These are phyloP conservation scores for Suillus hirtellus DNA, from an alignment of 768 basidiomycete species.

Conservation along the genomic window DNA sequence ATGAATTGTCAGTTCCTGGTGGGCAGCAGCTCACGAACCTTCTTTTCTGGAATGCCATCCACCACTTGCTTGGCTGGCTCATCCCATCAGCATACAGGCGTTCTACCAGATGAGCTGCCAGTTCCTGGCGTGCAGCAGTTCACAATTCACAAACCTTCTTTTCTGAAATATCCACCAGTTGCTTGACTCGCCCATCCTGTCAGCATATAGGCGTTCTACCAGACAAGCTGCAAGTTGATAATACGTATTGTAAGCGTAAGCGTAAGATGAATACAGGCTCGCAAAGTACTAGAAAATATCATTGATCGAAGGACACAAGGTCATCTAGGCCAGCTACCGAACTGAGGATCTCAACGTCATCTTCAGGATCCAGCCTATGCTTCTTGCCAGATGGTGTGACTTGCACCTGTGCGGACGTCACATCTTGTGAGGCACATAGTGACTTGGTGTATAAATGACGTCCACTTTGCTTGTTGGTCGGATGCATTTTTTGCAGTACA, in stretches of 20 bases:
- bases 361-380: not conserved
- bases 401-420: not conserved
- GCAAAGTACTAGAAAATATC: too few species aligned
- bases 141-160: too few species aligned
- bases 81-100: constrained; percentile 90
- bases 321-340: too few species aligned
- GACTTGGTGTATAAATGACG: not conserved
- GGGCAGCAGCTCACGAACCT: constrained; percentile 79
- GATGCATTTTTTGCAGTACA: not conserved
- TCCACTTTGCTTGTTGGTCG: not conserved
- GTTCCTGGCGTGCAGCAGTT: constrained; percentile 50
- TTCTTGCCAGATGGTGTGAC: not conserved
- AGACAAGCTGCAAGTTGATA: too few species aligned
- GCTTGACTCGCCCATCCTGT: too few species aligned
- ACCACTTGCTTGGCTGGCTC: constrained; percentile 98
- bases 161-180: too few species aligned
- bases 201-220: too few species aligned
- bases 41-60: constrained; percentile 99
- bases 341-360: too few species aligned
- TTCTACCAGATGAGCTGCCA: constrained; percentile 85
- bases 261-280: too few species aligned
- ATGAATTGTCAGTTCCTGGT: constrained; percentile 83
- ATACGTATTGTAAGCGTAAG: too few species aligned
- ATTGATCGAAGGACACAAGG: too few species aligned
- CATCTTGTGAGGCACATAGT: not conserved